These are phyloP conservation scores for Ganoderma multipileum DNA, from an alignment of 1,284 basidiomycete species.

Conservation along the genomic window DNA sequence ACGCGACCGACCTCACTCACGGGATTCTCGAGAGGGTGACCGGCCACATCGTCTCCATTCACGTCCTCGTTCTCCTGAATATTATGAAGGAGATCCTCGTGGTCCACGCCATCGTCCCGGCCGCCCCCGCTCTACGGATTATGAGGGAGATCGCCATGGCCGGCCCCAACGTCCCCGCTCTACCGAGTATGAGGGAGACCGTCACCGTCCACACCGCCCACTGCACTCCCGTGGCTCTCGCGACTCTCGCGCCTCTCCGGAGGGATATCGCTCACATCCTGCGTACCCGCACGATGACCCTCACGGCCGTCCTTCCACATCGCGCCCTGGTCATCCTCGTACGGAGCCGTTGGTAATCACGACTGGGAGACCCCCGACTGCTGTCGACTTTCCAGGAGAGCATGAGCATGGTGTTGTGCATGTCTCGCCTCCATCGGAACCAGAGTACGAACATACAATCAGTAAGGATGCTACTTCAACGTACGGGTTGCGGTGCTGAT, in stretches of 20 bases:
- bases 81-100: too few relatives aligned
- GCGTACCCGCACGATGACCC: background rate
- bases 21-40: background rate
- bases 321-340: background rate
- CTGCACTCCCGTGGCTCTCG: background rate
- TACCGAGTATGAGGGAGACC: background rate
- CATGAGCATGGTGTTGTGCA: background rate
- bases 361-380: background rate
- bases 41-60: background rate
- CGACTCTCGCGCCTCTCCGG: background rate
- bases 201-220: background rate
- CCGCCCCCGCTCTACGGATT: background rate
- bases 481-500: background rate
- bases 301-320: background rate
- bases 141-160: background rate
- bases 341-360: background rate
- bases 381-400: background rate
- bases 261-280: background rate
- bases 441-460: background rate
- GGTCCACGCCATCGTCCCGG: background rate
- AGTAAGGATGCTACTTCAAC: background rate
- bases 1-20: too few relatives aligned
- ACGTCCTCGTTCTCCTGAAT: constrained; percentile 1
- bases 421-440: background rate
- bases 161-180: background rate